Conservation (phyloP, 1,284 basidiomycete genomes). For the Neonothopanus nambi region DNA sequence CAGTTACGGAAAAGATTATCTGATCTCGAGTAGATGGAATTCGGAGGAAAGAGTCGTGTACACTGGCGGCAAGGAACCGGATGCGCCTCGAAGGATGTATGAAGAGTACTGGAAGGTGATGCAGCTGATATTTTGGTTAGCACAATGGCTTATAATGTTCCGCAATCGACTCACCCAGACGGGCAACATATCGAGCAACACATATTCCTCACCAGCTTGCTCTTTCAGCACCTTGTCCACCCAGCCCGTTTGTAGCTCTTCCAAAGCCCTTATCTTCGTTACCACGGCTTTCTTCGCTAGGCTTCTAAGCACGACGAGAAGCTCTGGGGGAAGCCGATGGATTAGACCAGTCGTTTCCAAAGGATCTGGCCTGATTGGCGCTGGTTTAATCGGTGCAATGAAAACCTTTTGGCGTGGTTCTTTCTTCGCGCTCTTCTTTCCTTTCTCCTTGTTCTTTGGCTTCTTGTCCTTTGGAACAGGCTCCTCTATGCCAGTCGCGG, state of each 20-base stretch:
- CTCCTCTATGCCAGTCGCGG: not conserved
- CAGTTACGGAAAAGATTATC: conserved; percentile 60
- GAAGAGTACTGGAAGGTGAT: conserved; percentile 83
- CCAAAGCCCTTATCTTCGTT: conserved; percentile 85
- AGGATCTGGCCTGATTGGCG: conserved; percentile 85
- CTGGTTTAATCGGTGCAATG: conserved; percentile 85
- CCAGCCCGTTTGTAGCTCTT: conserved; percentile 80
- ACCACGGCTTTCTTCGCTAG: conserved; percentile 91
- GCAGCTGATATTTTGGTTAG: conserved; percentile 51
- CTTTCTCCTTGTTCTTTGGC: conserved; percentile 48
- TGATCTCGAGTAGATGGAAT: conserved; percentile 54
- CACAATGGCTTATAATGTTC: conserved; percentile 15
- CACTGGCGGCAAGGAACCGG: conserved; percentile 64
- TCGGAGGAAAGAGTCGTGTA: conserved; percentile 72
- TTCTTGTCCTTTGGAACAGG: conserved; percentile 25
- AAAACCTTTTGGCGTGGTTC: conserved; percentile 78
- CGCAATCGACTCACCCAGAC: conserved; percentile 76
- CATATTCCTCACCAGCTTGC: conserved; percentile 38
- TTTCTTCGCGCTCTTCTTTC: conserved; percentile 55
- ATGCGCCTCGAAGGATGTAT: conserved; percentile 82
- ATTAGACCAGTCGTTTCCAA: conserved; percentile 87
- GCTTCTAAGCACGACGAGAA: conserved; percentile 81
- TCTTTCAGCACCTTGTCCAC: conserved; percentile 49
- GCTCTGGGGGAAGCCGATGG: conserved; percentile 75
- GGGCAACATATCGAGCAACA: conserved; percentile 69